Conservation (phyloP, 306 rosid genomes). For the Malus domestica region ASM211411v1 NC_041799.1:9381501-9382000, state of each 20-base stretch:
- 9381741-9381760: conserved; percentile 42
- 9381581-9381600: not conserved
- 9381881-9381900: not conserved
- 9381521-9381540: not conserved
- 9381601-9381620: not conserved
- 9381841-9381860: not conserved
- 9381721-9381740: conserved; percentile 21
- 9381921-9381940: not conserved
- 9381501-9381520: not conserved
- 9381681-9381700: conserved; percentile 1
- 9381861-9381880: not conserved
- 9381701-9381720: conserved; percentile 8
- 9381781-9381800: conserved; percentile 52
- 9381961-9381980: not conserved
- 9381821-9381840: not conserved
- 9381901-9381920: not conserved
- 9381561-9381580: conserved; percentile 29
- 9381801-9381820: conserved; percentile 36
- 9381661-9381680: not conserved
- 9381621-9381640: not conserved
- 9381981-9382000: not conserved
- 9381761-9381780: conserved; percentile 42
- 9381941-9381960: not conserved
- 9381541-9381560: conserved; percentile 44
- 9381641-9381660: conserved; percentile 7